Evolutionary conservation across 805 yeast genomes (phyloP), one percentile per base, ranked within the genome.

Genomic region (Nakazawaea peltata): DNA sequence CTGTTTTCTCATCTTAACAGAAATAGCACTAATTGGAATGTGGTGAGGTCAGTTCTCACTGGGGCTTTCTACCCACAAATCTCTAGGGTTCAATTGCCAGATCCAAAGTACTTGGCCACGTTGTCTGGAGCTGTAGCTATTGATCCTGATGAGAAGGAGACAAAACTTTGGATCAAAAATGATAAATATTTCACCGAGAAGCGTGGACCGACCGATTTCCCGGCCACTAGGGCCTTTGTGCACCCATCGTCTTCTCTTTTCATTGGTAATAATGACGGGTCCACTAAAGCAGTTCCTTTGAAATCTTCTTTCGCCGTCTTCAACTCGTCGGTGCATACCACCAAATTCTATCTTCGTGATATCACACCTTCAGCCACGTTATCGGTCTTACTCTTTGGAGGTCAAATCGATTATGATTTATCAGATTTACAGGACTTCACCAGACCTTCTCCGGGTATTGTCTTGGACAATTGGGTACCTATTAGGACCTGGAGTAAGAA

Each of bases 401-500:
- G 94, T 5, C 69, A 71, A 1, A 67, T 82, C 14, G 55, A 64
- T 26, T 81, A 77, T 50, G 84, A 81, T 45, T 44, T 77, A 32
- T 51, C 63, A 9, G 49, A 57, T 6, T 44, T 61, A 9, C 41
- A 49, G n/a, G 42, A 54, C 22, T 53, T 67, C 0, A 61, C 70
- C 1, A 67, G 61, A 27, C 67, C 77, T 4, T 71, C 87, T 0
- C 94, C 95, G 0, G 97, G 97, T 16, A 72, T 92, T 24, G 76
- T 86, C 7, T 60, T 90, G 37, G 95, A 85, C 45, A 69, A 69
- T n/a, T 88, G 97, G 97, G 57, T 85, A 23, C 94, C 96, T 1
- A 68, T 90, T 10, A 67, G 84, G 42, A 85, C 96, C 1, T 90
- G 97, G 97, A 81, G 95, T 44, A 83, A 92, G 44, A 85, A 88